These are phyloP conservation scores for Clonostachys rhizophaga DNA, from an alignment of 2,329 filamentous ascomycete genomes.

Conservation along the genomic window DNA sequence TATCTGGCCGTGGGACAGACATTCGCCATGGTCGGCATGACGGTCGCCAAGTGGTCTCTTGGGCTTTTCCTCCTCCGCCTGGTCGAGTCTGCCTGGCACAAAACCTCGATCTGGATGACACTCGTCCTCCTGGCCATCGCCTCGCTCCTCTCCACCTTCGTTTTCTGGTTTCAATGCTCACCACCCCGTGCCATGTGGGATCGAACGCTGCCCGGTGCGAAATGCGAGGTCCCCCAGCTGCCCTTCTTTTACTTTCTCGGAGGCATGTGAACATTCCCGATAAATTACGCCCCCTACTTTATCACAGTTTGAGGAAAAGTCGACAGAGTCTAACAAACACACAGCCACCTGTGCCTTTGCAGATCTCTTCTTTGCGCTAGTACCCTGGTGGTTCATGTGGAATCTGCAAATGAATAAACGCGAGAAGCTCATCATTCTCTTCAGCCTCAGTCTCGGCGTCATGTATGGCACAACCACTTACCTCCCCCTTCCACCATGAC, in stretches of 20 bases:
- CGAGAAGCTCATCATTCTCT: constrained; percentile 36
- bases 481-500: constrained; percentile 12
- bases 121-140: constrained; percentile 1
- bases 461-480: constrained; percentile 8
- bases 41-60: constrained; percentile 23
- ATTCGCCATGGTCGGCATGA: constrained; percentile 25
- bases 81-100: constrained; percentile 18
- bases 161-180: constrained; percentile 3
- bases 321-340: no score
- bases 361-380: constrained; percentile 31
- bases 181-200: constrained; percentile 5
- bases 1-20: constrained; percentile 18
- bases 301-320: no score
- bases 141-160: not conserved
- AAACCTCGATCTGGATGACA: constrained; percentile 18
- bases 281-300: no score
- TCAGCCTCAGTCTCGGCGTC: constrained; percentile 34
- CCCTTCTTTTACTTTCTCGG: no score
- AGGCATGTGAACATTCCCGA: no score
- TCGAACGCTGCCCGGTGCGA: not conserved
- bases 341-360: constrained; percentile 11
- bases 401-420: constrained; percentile 35
- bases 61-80: constrained; percentile 26
- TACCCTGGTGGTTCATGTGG: constrained; percentile 39
- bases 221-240: constrained; percentile 1